These are phyloP conservation scores for Mycosphaerella arachidis DNA, from an alignment of 2,329 filamentous ascomycete genomes.

Conservation along the genomic window DNA sequence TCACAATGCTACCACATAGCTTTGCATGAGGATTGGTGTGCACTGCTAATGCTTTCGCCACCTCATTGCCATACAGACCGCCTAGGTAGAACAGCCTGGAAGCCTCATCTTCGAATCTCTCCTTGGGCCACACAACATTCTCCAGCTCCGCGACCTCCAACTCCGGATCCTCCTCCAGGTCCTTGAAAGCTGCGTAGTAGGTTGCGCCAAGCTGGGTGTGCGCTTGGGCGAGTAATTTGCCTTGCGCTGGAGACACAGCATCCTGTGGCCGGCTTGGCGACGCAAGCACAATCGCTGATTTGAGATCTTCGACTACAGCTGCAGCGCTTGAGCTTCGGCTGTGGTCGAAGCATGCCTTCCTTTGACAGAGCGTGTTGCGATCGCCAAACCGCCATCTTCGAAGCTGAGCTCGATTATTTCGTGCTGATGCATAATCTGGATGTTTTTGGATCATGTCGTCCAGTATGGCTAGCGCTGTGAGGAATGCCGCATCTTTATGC, in stretches of 20 bases:
- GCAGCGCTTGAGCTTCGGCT: conserved; percentile 7
- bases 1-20: conserved; percentile 59
- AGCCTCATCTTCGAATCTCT: conserved; percentile 50
- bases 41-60: conserved; percentile 55
- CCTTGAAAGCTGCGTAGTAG: conserved; percentile 24
- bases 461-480: conserved; percentile 39
- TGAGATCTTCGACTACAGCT: conserved; percentile 34
- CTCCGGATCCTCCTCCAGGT: conserved; percentile 12
- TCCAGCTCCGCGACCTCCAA: conserved; percentile 29
- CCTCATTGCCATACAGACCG: conserved; percentile 53
- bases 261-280: conserved; percentile 50
- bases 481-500: conserved; percentile 20
- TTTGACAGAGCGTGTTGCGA: conserved; percentile 28
- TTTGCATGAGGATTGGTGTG: conserved; percentile 60
- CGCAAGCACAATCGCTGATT: conserved; percentile 53
- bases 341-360: neutral
- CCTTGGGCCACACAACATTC: conserved; percentile 32
- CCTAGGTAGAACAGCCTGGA: conserved; percentile 53
- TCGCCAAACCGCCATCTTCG: conserved; percentile 49
- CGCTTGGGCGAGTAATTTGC: conserved; percentile 63
- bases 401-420: conserved; percentile 69
- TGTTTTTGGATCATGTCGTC: conserved; percentile 53
- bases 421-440: conserved; percentile 66
- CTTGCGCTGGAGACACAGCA: conserved; percentile 59
- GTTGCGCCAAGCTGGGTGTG: conserved; percentile 57